phyloP scores from a whole-genome alignment of 2,329 filamentous ascomycete genomes.

The Parafenestella ontariensis region DNA sequence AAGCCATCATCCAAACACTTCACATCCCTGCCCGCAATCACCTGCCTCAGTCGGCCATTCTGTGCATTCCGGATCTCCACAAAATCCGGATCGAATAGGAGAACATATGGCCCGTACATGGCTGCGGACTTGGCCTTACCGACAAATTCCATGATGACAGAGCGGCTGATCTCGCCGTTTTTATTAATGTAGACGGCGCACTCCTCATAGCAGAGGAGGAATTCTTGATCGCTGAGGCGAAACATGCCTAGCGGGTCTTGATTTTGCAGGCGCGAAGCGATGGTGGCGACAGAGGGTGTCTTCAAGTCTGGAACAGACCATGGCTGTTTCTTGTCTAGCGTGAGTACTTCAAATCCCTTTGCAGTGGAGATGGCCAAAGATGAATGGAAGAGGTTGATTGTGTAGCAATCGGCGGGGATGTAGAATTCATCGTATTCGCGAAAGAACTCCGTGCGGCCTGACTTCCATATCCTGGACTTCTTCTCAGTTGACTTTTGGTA shows the following conservation, averaged over 20 bases:
- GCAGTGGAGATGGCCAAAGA: slow-evolving; percentile 90
- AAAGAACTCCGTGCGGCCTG: slow-evolving; percentile 90
- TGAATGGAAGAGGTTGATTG: slow-evolving; percentile 94
- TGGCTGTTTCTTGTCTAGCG: slow-evolving; percentile 94
- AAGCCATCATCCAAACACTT: slow-evolving; percentile 79
- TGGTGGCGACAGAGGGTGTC: slow-evolving; percentile 79
- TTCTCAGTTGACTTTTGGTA: slow-evolving; percentile 91
- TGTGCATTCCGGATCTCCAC: slow-evolving; percentile 97
- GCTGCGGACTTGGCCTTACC: slow-evolving; percentile 87
- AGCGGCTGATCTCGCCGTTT: slow-evolving; percentile 91
- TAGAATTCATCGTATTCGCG: slow-evolving; percentile 99
- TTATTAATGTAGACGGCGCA: slow-evolving; percentile 98
- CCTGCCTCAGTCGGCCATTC: slow-evolving; percentile 90
- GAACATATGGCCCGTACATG: slow-evolving; percentile 87
- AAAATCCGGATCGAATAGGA: slow-evolving; percentile 95
- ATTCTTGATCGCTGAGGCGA: slow-evolving; percentile 78
- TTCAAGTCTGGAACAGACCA: slow-evolving; percentile 92
- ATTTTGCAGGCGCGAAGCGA: slow-evolving; percentile 80
- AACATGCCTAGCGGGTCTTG: slow-evolving; percentile 96
- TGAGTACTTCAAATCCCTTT: slow-evolving; percentile 94
- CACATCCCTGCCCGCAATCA: slow-evolving; percentile 90
- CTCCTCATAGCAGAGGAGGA: slow-evolving; percentile 91
- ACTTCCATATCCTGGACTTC: slow-evolving; percentile 72
- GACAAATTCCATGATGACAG: slow-evolving; percentile 98
- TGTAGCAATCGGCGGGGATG: slow-evolving; percentile 92